phyloP scores from a whole-genome alignment of 768 basidiomycete genomes.

The Cystofilobasidium ferigula region DNA sequence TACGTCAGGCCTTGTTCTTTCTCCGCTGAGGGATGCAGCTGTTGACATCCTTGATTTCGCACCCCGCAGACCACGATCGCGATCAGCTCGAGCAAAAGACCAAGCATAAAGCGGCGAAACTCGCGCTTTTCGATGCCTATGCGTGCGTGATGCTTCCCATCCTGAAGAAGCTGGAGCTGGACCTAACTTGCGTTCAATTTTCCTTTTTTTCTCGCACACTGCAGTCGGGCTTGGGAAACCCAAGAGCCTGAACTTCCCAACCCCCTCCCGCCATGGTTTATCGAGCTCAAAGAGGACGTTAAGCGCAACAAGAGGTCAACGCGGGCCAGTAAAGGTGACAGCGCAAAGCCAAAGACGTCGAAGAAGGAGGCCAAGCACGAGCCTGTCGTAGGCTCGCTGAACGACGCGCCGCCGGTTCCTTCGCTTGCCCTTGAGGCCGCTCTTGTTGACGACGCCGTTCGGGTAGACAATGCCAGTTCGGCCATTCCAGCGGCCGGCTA shows the following conservation, averaged over 20 bases:
- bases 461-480: too few species aligned
- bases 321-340: too few species aligned
- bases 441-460: too few species aligned
- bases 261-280: background rate
- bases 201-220: background rate
- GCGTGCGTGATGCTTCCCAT: background rate
- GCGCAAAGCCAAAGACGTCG: too few species aligned
- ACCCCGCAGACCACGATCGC: background rate
- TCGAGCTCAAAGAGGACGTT: background rate
- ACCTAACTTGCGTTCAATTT: background rate
- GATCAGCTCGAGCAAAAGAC: background rate
- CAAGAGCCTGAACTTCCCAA: background rate
- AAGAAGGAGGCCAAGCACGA: too few species aligned
- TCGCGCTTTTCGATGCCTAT: background rate
- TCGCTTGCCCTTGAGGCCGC: too few species aligned
- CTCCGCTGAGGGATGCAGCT: background rate
- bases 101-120: too few species aligned
- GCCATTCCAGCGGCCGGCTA: too few species aligned
- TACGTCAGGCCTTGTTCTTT: constrained; percentile 31
- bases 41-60: background rate
- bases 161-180: background rate
- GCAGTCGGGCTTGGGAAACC: background rate
- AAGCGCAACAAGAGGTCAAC: background rate
- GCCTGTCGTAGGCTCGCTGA: too few species aligned
- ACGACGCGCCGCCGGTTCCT: too few species aligned